phyloP scores from a whole-genome alignment of 192 early-diverging fungal species.

The Nowakowskiella sp. region DNA sequence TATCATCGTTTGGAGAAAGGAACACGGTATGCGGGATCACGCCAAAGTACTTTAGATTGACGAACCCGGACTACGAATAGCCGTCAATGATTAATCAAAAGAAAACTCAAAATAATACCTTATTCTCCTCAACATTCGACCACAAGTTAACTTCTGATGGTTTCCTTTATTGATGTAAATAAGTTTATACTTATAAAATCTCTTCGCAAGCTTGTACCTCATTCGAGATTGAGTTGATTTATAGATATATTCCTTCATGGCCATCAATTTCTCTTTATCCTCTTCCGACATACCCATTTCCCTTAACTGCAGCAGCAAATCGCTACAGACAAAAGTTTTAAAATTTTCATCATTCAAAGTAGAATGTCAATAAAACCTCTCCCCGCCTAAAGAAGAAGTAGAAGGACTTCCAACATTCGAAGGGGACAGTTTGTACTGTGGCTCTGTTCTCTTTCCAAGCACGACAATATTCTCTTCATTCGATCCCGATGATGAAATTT shows the following conservation, averaged over 20 bases:
- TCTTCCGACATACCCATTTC: conserved; percentile 65
- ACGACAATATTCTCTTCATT: too few species aligned
- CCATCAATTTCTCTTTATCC: conserved; percentile 63
- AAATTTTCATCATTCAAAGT: not conserved
- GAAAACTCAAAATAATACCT: not conserved
- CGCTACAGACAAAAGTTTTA: conserved; percentile 5
- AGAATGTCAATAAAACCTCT: not conserved
- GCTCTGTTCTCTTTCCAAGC: too few species aligned
- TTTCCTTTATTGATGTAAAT: not conserved
- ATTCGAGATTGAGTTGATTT: conserved; percentile 54
- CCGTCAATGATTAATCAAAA: not conserved
- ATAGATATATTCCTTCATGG: conserved; percentile 69
- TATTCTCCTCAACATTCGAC: not conserved
- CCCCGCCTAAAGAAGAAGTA: not conserved
- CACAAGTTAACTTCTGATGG: not conserved
- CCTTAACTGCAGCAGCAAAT: conserved; percentile 38
- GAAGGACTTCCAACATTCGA: too few species aligned
- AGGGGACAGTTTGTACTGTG: too few species aligned
- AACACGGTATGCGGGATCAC: conserved; percentile 65
- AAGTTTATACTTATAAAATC: not conserved
- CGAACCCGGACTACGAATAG: conserved; percentile 11
- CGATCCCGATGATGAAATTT: too few species aligned
- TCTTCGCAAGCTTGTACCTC: not conserved
- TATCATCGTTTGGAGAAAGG: conserved; percentile 40
- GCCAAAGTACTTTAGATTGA: conserved; percentile 46